A percentile compares a stretch with the other conserved stretches of the same genome.
Evolutionary conservation across 257 asterid species (phyloP).

Genomic region (Jacaranda mimosifolia): DNA sequence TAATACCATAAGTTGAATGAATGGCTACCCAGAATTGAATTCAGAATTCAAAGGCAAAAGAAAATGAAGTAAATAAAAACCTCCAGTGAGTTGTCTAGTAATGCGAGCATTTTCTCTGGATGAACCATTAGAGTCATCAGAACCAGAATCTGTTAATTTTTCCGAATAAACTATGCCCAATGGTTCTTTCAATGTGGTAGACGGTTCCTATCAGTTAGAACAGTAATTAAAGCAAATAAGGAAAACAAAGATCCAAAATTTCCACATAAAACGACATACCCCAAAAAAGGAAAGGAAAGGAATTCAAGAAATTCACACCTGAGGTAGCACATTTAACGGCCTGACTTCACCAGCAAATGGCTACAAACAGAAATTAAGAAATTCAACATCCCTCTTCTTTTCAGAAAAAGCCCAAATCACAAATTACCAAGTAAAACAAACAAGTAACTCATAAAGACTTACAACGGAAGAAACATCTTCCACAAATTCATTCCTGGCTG

Average conservation of each 20-base stretch:
- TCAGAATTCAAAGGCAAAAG: slow-evolving; percentile 10
- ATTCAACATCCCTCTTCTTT: slow-evolving; percentile 23
- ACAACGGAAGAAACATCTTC: slow-evolving; percentile 87
- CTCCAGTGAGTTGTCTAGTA: slow-evolving; percentile 83
- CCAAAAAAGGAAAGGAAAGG: too few relatives aligned
- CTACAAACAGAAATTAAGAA: slow-evolving; percentile 42
- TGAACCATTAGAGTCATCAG: slow-evolving; percentile 48
- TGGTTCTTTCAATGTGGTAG: slow-evolving; percentile 65
- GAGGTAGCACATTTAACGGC: too few relatives aligned
- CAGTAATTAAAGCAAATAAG: slow-evolving; percentile 32
- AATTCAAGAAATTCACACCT: too few relatives aligned
- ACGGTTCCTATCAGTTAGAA: slow-evolving; percentile 63
- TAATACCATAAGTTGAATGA: slow-evolving; percentile 9
- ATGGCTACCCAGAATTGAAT: slow-evolving; percentile 2
- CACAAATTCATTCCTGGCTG: slow-evolving; percentile 71
- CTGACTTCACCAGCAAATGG: too few relatives aligned
- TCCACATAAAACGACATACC: not conserved
- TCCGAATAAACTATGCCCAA: slow-evolving; percentile 67
- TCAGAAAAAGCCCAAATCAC: not conserved
- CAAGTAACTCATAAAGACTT: slow-evolving; percentile 43
- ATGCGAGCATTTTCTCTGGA: slow-evolving; percentile 57
- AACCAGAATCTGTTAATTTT: slow-evolving; percentile 46
- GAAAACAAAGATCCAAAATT: slow-evolving; percentile 37
- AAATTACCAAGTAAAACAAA: slow-evolving; percentile 13
- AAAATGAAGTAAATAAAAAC: slow-evolving; percentile 42